Evolutionary conservation across 73 alveolate genomes (phyloP).

Genomic region (Paramecium pentaurelia): DNA sequence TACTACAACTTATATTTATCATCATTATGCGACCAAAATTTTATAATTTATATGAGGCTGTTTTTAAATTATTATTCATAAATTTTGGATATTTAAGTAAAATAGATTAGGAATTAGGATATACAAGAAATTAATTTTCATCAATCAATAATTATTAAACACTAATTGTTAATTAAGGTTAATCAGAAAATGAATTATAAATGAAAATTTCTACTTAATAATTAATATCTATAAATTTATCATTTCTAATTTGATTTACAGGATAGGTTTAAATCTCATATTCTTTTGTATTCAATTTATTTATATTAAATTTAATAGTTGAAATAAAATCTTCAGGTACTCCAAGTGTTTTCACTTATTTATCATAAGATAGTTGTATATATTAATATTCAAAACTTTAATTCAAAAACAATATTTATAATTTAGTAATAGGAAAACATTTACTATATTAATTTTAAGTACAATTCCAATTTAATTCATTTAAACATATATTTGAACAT

Average conservation of each 20-base stretch:
- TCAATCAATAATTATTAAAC: neutral
- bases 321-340: too few relatives aligned
- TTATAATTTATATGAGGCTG: neutral
- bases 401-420: too few relatives aligned
- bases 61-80: too few relatives aligned
- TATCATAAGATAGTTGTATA: neutral
- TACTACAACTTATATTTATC: neutral
- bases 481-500: neutral
- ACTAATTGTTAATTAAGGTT: neutral
- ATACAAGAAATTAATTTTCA: neutral
- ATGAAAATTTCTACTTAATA: neutral
- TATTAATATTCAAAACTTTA: too few relatives aligned
- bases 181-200: too few relatives aligned
- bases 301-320: too few relatives aligned
- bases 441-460: too few relatives aligned
- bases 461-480: neutral
- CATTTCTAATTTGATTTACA: too few relatives aligned
- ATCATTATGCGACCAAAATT: neutral
- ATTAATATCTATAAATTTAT: too few relatives aligned
- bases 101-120: neutral
- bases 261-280: too few relatives aligned
- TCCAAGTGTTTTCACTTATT: too few relatives aligned
- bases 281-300: too few relatives aligned
- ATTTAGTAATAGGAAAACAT: neutral
- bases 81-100: neutral